These are phyloP conservation scores for Amphirosellinia nigrospora DNA, from an alignment of 495 filamentous ascomycete species.

Conservation along the genomic window DNA sequence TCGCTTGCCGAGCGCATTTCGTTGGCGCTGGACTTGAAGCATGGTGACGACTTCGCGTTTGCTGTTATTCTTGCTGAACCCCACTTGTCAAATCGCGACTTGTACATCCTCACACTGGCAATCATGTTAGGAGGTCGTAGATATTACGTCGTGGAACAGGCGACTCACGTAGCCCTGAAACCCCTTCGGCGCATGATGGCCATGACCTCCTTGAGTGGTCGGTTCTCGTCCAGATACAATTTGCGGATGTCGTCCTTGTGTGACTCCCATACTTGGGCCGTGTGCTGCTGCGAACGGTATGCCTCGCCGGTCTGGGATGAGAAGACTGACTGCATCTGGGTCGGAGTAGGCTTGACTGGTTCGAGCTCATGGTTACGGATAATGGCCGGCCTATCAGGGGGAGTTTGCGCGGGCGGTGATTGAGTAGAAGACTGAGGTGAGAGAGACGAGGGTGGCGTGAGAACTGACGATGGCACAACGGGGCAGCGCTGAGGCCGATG, in stretches of 20 bases:
- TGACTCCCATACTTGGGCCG: slow-evolving; percentile 42
- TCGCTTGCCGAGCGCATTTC: slow-evolving; percentile 45
- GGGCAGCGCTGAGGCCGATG: slow-evolving; percentile 25
- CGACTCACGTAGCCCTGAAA: slow-evolving; percentile 46
- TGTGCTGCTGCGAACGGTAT: slow-evolving; percentile 40
- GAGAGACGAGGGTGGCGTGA: slow-evolving; percentile 24
- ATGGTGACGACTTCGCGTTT: slow-evolving; percentile 46
- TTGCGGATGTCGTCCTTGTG: slow-evolving; percentile 43
- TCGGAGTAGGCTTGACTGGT: slow-evolving; percentile 31
- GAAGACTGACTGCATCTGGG: slow-evolving; percentile 40
- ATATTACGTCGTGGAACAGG: neutral
- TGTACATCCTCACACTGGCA: slow-evolving; percentile 42
- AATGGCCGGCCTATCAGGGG: slow-evolving; percentile 26
- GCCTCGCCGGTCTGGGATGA: slow-evolving; percentile 42
- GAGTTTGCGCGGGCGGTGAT: slow-evolving; percentile 30
- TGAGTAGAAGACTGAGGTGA: slow-evolving; percentile 26
- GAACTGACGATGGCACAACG: slow-evolving; percentile 14
- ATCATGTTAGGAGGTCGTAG: slow-evolving; percentile 27
- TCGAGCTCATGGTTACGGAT: slow-evolving; percentile 31
- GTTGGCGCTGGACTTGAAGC: slow-evolving; percentile 46
- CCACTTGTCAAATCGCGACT: slow-evolving; percentile 44
- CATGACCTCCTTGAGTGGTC: slow-evolving; percentile 46
- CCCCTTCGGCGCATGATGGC: slow-evolving; percentile 43
- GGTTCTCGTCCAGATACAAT: slow-evolving; percentile 43
- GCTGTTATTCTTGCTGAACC: slow-evolving; percentile 43